phyloP scores from a whole-genome alignment of 768 basidiomycete species.

The Hypsizygus marmoreus region DNA sequence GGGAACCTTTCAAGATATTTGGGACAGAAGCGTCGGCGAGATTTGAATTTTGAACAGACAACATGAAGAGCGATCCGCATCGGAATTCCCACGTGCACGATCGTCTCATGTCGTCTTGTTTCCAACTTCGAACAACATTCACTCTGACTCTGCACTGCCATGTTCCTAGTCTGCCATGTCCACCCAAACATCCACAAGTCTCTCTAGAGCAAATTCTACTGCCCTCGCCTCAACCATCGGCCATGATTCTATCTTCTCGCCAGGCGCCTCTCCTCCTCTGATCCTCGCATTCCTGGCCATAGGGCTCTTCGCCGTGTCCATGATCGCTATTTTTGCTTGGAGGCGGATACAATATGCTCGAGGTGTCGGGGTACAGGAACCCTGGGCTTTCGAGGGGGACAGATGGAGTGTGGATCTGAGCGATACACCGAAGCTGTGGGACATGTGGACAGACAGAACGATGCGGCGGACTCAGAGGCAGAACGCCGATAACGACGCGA shows the following conservation, averaged over 20 bases:
- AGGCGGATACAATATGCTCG: slow-evolving; percentile 31
- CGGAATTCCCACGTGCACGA: too few species aligned
- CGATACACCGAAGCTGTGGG: slow-evolving; percentile 47
- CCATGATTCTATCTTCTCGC: slow-evolving; percentile 19
- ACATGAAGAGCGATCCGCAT: too few species aligned
- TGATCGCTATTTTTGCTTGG: slow-evolving; percentile 52
- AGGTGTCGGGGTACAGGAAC: not conserved
- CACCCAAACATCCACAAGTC: not conserved
- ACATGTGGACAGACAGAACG: slow-evolving; percentile 34
- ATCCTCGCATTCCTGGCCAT: slow-evolving; percentile 64
- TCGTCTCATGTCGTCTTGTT: too few species aligned
- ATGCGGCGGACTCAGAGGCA: slow-evolving; percentile 8
- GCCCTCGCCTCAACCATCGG: not conserved
- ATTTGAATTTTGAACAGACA: too few species aligned
- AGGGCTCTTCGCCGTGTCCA: slow-evolving; percentile 51
- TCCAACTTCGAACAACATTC: too few species aligned
- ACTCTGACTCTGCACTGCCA: slow-evolving; percentile 9
- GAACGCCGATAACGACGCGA: slow-evolving; percentile 14
- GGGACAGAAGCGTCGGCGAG: too few species aligned
- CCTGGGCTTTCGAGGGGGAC: not conserved
- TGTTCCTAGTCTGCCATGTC: slow-evolving; percentile 9
- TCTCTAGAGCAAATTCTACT: not conserved
- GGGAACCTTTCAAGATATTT: too few species aligned
- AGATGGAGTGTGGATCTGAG: slow-evolving; percentile 14
- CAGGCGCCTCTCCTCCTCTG: slow-evolving; percentile 49